Conservation (phyloP, 2,329 filamentous ascomycete genomes). For the Diaporthe amygdali region DNA sequence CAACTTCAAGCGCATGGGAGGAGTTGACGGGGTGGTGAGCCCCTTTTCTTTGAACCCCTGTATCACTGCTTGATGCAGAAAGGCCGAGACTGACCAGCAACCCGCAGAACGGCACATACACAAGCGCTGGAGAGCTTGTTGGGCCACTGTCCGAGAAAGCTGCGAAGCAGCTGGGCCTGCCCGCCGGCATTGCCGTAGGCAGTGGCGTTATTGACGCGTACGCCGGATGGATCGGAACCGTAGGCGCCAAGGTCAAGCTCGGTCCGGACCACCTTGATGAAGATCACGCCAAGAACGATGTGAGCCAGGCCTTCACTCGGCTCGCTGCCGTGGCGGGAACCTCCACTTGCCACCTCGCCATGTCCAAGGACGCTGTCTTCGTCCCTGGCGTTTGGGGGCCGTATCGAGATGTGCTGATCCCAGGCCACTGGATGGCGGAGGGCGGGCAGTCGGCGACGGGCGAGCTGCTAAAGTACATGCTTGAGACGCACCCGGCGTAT, state of each 20-base stretch:
- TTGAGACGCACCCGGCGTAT: constrained; percentile 93
- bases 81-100: constrained; percentile 27
- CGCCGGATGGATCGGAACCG: constrained; percentile 97
- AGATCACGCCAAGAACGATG: constrained; percentile 76
- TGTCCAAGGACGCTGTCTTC: constrained; percentile 92
- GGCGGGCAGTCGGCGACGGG: constrained; percentile 96
- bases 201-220: constrained; percentile 98
- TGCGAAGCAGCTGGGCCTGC: constrained; percentile 81
- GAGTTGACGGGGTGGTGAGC: constrained; percentile 92
- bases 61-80: constrained; percentile 14
- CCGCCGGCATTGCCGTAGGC: constrained; percentile 86
- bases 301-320: constrained; percentile 90
- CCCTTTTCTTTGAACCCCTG: constrained; percentile 44
- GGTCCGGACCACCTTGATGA: constrained; percentile 70
- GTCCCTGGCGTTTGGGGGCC: constrained; percentile 97
- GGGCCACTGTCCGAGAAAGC: constrained; percentile 85
- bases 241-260: constrained; percentile 92
- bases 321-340: constrained; percentile 95
- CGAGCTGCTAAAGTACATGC: constrained; percentile 89
- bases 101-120: constrained; percentile 83
- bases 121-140: constrained; percentile 90
- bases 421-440: constrained; percentile 95
- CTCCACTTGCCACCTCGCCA: constrained; percentile 95
- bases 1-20: constrained; percentile 91
- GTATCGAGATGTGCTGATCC: constrained; percentile 91